phyloP scores from a whole-genome alignment of 2,329 filamentous ascomycete species.

The Aspergillus hiratsukae region DNA sequence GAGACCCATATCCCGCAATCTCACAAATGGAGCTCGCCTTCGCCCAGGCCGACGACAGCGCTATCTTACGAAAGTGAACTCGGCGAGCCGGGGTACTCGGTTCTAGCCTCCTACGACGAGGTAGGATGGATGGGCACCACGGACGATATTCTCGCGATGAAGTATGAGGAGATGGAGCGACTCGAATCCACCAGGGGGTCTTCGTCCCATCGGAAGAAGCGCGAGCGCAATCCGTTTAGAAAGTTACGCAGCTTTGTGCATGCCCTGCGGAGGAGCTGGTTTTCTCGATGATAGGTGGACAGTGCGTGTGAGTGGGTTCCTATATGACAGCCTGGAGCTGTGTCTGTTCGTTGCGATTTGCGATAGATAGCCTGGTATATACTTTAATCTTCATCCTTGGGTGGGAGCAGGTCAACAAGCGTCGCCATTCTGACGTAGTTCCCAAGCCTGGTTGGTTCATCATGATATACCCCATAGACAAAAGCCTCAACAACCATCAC shows the following conservation, averaged over 20 bases:
- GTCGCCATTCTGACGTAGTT: background rate
- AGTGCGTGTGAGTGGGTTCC: background rate
- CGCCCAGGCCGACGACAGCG: conserved; percentile 13
- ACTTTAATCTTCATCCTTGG: background rate
- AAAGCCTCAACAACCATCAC: too few species aligned
- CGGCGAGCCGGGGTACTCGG: conserved; percentile 28
- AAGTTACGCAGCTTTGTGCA: background rate
- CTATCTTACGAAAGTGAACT: conserved; percentile 24
- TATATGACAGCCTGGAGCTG: background rate
- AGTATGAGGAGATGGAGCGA: background rate
- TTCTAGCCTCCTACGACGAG: conserved; percentile 23
- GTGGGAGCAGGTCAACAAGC: too few species aligned
- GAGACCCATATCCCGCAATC: conserved; percentile 12
- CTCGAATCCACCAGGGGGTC: background rate
- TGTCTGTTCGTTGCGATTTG: too few species aligned
- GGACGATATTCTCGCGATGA: background rate
- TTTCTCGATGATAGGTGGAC: background rate
- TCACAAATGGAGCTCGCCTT: conserved; percentile 8
- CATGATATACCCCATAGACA: background rate
- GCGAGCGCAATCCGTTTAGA: background rate
- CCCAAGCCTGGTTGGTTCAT: background rate
- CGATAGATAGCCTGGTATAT: background rate
- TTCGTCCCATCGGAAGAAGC: background rate
- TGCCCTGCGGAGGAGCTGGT: background rate
- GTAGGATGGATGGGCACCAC: conserved; percentile 22